Evolutionary conservation across 495 filamentous ascomycete genomes (phyloP).

Genomic region (Aspergillus campestris): DNA sequence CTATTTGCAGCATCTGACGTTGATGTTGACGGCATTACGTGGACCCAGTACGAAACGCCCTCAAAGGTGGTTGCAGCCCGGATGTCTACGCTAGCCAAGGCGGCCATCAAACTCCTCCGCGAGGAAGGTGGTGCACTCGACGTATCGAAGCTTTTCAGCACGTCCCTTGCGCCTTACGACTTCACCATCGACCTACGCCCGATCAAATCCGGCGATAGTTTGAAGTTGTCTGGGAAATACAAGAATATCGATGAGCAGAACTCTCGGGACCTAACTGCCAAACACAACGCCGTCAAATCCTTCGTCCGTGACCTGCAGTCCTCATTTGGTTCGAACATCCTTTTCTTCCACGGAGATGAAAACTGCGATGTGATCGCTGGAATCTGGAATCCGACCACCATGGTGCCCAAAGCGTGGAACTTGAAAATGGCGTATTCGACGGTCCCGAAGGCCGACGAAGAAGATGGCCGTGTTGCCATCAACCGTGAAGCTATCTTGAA

Average conservation of each 20-base stretch:
- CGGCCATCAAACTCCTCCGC: constrained; percentile 53
- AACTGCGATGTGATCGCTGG: constrained; percentile 57
- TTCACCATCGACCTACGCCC: constrained; percentile 66
- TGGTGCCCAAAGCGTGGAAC: constrained; percentile 48
- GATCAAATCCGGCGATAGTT: constrained; percentile 28
- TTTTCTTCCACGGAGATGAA: constrained; percentile 64
- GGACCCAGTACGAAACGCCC: constrained; percentile 62
- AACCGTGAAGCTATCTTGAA: constrained; percentile 67
- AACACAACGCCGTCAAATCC: constrained; percentile 32
- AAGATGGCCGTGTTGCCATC: constrained; percentile 40
- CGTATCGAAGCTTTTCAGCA: constrained; percentile 54
- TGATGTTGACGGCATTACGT: constrained; percentile 68
- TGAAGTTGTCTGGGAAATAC: constrained; percentile 38
- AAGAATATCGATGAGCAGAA: constrained; percentile 55
- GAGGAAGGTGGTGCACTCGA: constrained; percentile 50
- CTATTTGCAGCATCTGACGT: constrained; percentile 77
- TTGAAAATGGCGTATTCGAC: constrained; percentile 63
- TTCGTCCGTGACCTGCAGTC: constrained; percentile 54
- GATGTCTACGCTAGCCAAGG: constrained; percentile 71
- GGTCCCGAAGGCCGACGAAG: constrained; percentile 31
- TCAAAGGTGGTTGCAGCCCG: constrained; percentile 76
- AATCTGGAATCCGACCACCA: constrained; percentile 68
- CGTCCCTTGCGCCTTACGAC: constrained; percentile 67
- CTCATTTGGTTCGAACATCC: constrained; percentile 51
- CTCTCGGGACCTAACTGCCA: constrained; percentile 10